Evolutionary conservation across 1,284 basidiomycete genomes (phyloP).

Genomic region (Leccinum cinnamomeum): DNA sequence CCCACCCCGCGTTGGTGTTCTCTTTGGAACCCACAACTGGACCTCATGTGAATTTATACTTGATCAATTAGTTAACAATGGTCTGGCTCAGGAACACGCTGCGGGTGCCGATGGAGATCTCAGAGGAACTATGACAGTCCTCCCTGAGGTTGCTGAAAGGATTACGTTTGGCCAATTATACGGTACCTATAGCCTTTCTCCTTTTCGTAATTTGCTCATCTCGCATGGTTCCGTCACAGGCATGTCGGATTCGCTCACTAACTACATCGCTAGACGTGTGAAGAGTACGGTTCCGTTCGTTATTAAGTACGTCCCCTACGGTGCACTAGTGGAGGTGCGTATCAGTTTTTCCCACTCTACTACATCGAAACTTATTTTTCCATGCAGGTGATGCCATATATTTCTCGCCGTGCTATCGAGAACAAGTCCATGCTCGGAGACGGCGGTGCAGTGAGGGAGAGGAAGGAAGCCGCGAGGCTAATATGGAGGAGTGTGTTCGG

Average conservation of each 20-base stretch:
- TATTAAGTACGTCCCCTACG: slow-evolving; percentile 87
- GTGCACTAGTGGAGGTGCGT: slow-evolving; percentile 66
- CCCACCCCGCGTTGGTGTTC: slow-evolving; percentile 57
- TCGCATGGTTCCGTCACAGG: slow-evolving; percentile 44
- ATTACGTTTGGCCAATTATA: slow-evolving; percentile 83
- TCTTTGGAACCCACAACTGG: slow-evolving; percentile 90
- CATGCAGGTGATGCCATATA: slow-evolving; percentile 64
- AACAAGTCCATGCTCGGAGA: slow-evolving; percentile 62
- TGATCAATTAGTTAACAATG: slow-evolving; percentile 55
- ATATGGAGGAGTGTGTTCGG: slow-evolving; percentile 51
- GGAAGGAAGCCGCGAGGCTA: slow-evolving; percentile 49
- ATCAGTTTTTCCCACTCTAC: not conserved
- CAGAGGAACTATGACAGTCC: slow-evolving; percentile 40
- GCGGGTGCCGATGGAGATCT: slow-evolving; percentile 25
- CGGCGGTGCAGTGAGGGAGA: slow-evolving; percentile 57
- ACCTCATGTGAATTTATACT: slow-evolving; percentile 63
- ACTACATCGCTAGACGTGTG: slow-evolving; percentile 62
- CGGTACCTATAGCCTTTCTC: slow-evolving; percentile 47
- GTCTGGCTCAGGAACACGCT: slow-evolving; percentile 46
- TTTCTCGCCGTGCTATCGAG: slow-evolving; percentile 75
- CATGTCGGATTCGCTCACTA: slow-evolving; percentile 82
- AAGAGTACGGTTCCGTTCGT: slow-evolving; percentile 64
- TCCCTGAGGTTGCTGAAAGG: slow-evolving; percentile 62
- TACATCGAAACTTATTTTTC: not conserved
- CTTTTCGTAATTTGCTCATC: not conserved